Evolutionary conservation across 805 yeast species (phyloP), one percentile per base, ranked within the genome.

Genomic region (Vanderwaltozyma tropicalis): DNA sequence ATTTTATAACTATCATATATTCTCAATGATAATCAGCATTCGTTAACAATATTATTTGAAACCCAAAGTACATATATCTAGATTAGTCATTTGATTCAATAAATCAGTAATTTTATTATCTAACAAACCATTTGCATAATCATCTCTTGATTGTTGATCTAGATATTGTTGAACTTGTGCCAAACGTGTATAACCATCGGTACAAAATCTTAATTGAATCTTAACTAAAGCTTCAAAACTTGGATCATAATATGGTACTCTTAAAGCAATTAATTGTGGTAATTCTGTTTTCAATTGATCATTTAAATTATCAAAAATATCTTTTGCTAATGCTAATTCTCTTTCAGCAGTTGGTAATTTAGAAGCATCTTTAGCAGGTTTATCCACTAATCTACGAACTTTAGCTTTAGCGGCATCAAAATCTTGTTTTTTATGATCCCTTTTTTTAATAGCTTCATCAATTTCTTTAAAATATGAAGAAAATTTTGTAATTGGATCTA

Each of bases 221-320:
- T 83, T 83, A 14, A 83, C 87, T 53, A 83, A 67, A 30, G 85
- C 78, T 55, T 83, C 94, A 55, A 83, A 83, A 31, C 87, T 78
- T 9, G 94, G 89, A 53, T 83, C 92, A 50, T 74, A 82, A 53
- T 70, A 83, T 12, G 92, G 92, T 10, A 83, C 89, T 57, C 94
- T 68, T 39, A 83, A 57, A n/a, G 80, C 72, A 38, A 83, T 79
- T 49, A 83, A 65, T 52, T 80, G 86, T 9, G 92, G 92, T 40
- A 83, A 61, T 50, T 83, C 94, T 11, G 66, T 67, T 56, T 82
- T 83, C 57, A 83, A 63, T 51, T 81, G 88, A 36, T 69, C 74
- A 51, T 83, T 83, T 55, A 83, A 66, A 35, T 77, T 83, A 17
- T 81, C 89, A 51, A 60, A 83, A n/a, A 82, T 69, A 31, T 80